A percentile compares a stretch with the other conserved stretches of the same genome.
phyloP scores from a whole-genome alignment of 202 grass and related monocot genomes.

The Setaria viridis region DNA sequence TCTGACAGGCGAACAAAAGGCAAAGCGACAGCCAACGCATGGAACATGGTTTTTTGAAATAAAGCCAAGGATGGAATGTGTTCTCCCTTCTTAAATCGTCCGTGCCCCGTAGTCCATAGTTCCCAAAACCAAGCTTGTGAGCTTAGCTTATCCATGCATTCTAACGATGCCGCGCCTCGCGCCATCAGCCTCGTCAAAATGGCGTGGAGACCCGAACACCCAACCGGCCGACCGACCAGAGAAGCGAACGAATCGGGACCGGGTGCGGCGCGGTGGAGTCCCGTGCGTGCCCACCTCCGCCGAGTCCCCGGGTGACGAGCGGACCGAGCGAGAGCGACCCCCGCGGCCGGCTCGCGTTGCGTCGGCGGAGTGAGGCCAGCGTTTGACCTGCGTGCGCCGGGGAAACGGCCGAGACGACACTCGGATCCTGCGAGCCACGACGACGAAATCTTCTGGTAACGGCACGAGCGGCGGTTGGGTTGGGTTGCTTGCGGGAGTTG shows the following conservation, averaged over 20 bases:
- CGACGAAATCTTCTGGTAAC: background rate
- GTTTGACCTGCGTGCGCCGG: background rate
- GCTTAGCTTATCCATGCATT: too few species aligned
- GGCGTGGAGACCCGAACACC: background rate
- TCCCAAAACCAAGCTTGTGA: too few species aligned
- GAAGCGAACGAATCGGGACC: background rate
- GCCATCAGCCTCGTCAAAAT: background rate
- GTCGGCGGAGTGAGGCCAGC: conserved; percentile 27
- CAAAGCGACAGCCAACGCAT: background rate
- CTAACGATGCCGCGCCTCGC: background rate
- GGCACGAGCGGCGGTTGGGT: background rate
- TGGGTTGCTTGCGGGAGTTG: background rate
- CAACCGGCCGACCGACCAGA: background rate
- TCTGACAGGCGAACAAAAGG: background rate
- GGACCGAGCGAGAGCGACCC: background rate
- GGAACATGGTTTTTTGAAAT: too few species aligned
- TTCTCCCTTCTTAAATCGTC: too few species aligned
- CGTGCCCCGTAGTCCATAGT: too few species aligned
- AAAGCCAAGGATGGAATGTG: too few species aligned
- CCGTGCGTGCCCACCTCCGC: background rate
- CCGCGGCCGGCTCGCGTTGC: background rate
- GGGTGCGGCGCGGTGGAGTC: background rate
- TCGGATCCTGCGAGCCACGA: background rate
- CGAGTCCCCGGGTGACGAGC: background rate
- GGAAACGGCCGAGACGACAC: background rate